These are phyloP conservation scores for Thermothelomyces thermophilus DNA, from an alignment of 2,329 filamentous ascomycete genomes.

Conservation along the genomic window DNA sequence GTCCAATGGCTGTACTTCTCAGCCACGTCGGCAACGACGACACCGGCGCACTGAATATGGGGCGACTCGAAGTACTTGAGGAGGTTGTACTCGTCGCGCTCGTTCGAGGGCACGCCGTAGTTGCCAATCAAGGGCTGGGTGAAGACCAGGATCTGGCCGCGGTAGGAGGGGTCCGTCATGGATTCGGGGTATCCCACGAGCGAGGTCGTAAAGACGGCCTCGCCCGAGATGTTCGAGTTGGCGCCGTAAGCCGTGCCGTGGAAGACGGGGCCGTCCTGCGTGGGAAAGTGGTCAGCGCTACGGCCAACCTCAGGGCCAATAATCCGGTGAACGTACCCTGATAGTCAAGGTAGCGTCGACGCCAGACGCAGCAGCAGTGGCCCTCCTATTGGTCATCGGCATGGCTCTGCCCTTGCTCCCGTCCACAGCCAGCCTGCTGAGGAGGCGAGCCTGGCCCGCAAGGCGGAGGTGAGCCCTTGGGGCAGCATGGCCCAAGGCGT, in stretches of 20 bases:
- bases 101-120: slow-evolving; percentile 87
- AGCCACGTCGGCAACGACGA: slow-evolving; percentile 92
- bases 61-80: slow-evolving; percentile 98
- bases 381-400: slow-evolving; percentile 50
- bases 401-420: slow-evolving; percentile 65
- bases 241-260: slow-evolving; percentile 95
- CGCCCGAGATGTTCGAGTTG: slow-evolving; percentile 92
- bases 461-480: slow-evolving; percentile 31
- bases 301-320: background rate
- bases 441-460: slow-evolving; percentile 31
- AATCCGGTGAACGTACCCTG: slow-evolving; percentile 50
- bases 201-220: slow-evolving; percentile 97
- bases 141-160: slow-evolving; percentile 95
- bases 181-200: slow-evolving; percentile 97
- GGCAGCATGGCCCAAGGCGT: slow-evolving; percentile 44
- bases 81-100: slow-evolving; percentile 80
- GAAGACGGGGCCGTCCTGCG: slow-evolving; percentile 86
- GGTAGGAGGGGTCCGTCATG: slow-evolving; percentile 81
- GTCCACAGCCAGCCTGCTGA: slow-evolving; percentile 48
- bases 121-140: slow-evolving; percentile 97
- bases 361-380: slow-evolving; percentile 59
- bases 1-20: slow-evolving; percentile 98
- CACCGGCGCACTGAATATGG: slow-evolving; percentile 91
- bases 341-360: slow-evolving; percentile 92
- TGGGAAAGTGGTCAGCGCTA: slow-evolving; percentile 26